Base-by-base conservation (phyloP, 2,329 filamentous ascomycete species). In the Ustilaginoidea virens region DNA sequence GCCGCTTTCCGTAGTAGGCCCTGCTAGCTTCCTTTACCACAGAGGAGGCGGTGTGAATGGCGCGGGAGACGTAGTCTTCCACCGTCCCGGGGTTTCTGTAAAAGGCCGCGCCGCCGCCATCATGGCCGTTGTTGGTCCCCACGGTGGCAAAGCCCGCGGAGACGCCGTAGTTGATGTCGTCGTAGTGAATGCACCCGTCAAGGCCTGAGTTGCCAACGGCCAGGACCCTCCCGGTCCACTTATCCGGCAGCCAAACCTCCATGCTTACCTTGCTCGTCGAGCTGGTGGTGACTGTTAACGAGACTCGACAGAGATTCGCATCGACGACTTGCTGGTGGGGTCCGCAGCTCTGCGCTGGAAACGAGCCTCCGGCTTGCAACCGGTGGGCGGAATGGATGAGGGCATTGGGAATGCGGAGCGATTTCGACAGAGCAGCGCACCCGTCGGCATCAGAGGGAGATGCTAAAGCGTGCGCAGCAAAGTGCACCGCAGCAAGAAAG, bases 121-220 rank as follows among this genome's bases (percentile, higher is more conserved):
- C 56, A 33, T 66, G 62, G 15, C 62, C 62, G 18, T 61, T 64
- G 39, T 66, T 66, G 5, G 60, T 57, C 2, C 61, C 61, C 15
- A 65, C 53, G 2, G 55, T 47, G 1, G 60, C 58, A 36, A 66
- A 66, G 1, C 60, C 60, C 9, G 55, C 39, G 3, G 45, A 40
- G 5, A 51, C 43, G 2, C 52, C 51, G 34, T 66, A 66, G 2
- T 53, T 57, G 11, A 67, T 42, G 30, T 63, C 59, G 26, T 54
- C 48, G 32, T 62, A 63, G 34, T 57, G 47, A 25, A 66, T 59
- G 36, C 63, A 63, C 12, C 61, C 62, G 22, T 53, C 52, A 9
- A 66, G 40, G 3, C 62, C 63, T 4, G 60, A 61, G 24, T 66
- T 66, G 2, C 61, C 63, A 0, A 57, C 61, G 15, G 51, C 56